Percentiles rank a stretch among this genome's conserved stretches.
Evolutionary conservation across 306 rosid genomes (phyloP).

Genomic region (Malus fusca): DNA sequence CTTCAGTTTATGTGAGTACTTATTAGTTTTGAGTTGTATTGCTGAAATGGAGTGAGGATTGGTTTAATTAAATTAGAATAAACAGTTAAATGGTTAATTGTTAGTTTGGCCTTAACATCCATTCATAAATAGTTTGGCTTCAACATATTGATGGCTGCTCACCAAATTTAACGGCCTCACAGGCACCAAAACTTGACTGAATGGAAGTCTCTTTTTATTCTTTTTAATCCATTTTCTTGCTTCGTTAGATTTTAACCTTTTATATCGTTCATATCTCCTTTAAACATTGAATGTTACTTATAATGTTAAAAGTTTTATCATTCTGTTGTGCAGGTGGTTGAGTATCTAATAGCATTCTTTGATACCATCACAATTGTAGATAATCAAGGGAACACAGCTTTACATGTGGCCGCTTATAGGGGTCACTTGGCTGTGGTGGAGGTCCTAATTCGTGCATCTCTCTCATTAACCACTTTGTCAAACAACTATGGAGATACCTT

Average conservation of each 20-base stretch:
- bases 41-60: background rate
- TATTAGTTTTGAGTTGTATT: background rate
- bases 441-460: slow-evolving; percentile 42
- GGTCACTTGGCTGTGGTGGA: slow-evolving; percentile 65
- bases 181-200: background rate
- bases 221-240: background rate
- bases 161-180: slow-evolving; percentile 3
- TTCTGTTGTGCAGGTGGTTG: slow-evolving; percentile 57
- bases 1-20: background rate
- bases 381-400: slow-evolving; percentile 65
- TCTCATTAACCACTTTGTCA: slow-evolving; percentile 34
- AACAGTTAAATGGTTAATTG: background rate
- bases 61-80: background rate
- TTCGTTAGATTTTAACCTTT: background rate
- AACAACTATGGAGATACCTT: slow-evolving; percentile 77
- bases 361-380: slow-evolving; percentile 59
- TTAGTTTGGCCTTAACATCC: background rate
- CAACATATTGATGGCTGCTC: background rate
- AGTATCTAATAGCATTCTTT: slow-evolving; percentile 44
- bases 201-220: background rate
- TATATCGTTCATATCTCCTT: background rate
- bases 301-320: background rate
- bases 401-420: slow-evolving; percentile 71
- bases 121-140: background rate
- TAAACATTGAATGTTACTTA: background rate